Percentiles rank a stretch among this genome's conserved stretches.
These are phyloP conservation scores for Paracorniculantispora psalliotae DNA, from an alignment of 2,329 filamentous ascomycete species.

Conservation along the genomic window DNA sequence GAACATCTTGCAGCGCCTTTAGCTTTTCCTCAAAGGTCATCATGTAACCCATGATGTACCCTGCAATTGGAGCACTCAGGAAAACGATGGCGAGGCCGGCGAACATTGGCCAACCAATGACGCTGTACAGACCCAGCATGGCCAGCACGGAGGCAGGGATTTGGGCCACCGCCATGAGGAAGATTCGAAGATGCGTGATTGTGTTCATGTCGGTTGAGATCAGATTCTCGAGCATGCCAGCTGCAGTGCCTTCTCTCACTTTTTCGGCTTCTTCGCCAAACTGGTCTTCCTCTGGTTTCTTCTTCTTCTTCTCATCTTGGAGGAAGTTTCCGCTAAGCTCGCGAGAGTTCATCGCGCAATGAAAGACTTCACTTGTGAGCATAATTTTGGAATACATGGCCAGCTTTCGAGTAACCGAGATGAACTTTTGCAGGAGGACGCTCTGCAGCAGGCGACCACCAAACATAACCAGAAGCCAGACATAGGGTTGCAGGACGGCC, in stretches of 20 bases:
- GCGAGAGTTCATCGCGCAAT: slow-evolving; percentile 50
- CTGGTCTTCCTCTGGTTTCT: too few species aligned
- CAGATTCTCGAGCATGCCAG: slow-evolving; percentile 49
- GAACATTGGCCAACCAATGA: slow-evolving; percentile 52
- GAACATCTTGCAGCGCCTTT: slow-evolving; percentile 49
- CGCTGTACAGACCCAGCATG: slow-evolving; percentile 47
- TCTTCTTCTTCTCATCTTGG: slow-evolving; percentile 25
- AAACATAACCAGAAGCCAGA: slow-evolving; percentile 52
- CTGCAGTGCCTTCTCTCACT: slow-evolving; percentile 35
- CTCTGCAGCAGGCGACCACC: slow-evolving; percentile 44
- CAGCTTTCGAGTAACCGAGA: slow-evolving; percentile 50
- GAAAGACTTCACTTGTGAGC: slow-evolving; percentile 54
- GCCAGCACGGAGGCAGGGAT: slow-evolving; percentile 39
- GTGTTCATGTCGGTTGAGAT: slow-evolving; percentile 56
- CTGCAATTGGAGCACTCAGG: slow-evolving; percentile 42
- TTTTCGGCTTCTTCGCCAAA: slow-evolving; percentile 23
- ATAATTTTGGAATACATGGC: slow-evolving; percentile 51
- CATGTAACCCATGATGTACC: slow-evolving; percentile 42
- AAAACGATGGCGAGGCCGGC: slow-evolving; percentile 45
- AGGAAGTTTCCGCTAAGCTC: slow-evolving; percentile 51
- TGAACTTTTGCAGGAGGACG: slow-evolving; percentile 49
- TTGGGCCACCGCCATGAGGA: slow-evolving; percentile 38
- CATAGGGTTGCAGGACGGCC: slow-evolving; percentile 41
- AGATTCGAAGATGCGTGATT: slow-evolving; percentile 48
- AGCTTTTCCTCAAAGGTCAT: slow-evolving; percentile 44